Conservation (phyloP, 2,329 filamentous ascomycete genomes). For the Alternaria sp. region DNA sequence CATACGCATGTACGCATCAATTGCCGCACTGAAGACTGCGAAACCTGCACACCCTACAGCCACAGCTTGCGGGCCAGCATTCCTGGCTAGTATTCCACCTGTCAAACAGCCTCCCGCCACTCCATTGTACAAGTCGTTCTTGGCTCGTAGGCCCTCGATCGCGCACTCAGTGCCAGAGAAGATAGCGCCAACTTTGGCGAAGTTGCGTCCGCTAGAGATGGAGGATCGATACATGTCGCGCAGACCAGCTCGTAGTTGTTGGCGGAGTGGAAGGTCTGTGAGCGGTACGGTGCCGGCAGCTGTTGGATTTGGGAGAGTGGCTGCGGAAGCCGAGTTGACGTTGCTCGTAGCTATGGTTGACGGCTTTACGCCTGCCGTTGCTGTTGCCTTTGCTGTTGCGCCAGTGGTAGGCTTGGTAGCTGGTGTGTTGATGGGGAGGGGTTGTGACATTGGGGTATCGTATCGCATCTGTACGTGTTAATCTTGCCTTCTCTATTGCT, state of each 20-base stretch:
- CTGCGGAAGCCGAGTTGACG: constrained; percentile 13
- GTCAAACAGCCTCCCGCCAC: constrained; percentile 89
- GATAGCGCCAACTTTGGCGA: constrained; percentile 89
- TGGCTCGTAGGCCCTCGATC: constrained; percentile 88
- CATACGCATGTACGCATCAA: constrained; percentile 82
- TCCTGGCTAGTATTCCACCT: constrained; percentile 84
- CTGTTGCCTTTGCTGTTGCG: constrained; percentile 12
- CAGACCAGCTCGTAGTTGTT: constrained; percentile 86
- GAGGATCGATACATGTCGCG: constrained; percentile 93
- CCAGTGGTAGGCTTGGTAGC: constrained; percentile 40
- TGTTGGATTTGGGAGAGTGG: constrained; percentile 37
- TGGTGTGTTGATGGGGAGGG: constrained; percentile 44
- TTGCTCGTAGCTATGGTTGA: constrained; percentile 12
- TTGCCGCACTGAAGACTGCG: constrained; percentile 89
- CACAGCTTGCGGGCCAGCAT: constrained; percentile 88
- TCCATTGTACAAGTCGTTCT: constrained; percentile 91
- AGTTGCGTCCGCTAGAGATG: constrained; percentile 86
- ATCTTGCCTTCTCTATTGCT: not conserved
- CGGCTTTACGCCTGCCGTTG: constrained; percentile 17
- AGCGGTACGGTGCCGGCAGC: constrained; percentile 58
- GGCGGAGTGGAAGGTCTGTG: constrained; percentile 74
- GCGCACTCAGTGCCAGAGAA: constrained; percentile 95
- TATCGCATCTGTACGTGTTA: constrained; percentile 81
- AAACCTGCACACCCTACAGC: constrained; percentile 90
- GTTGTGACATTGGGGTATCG: constrained; percentile 80